Conservation (phyloP, 2,329 filamentous ascomycete genomes). For the Sporothrix pseudoabietina region DNA sequence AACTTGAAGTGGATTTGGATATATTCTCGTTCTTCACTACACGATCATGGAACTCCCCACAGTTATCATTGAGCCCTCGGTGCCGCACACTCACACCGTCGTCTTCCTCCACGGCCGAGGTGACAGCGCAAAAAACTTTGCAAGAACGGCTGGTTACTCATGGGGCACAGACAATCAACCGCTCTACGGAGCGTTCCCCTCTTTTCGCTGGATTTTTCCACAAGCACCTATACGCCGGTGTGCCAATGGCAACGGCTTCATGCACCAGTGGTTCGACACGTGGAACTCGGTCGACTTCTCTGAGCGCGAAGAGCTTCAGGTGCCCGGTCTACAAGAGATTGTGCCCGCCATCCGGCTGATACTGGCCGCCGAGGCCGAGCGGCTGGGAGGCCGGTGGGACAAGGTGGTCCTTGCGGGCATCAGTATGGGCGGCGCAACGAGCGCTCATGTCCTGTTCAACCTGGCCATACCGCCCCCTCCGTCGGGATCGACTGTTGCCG, state of each 20-base stretch:
- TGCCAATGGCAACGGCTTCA: constrained; percentile 38
- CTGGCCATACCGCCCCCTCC: constrained; percentile 25
- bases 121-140: constrained; percentile 42
- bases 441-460: constrained; percentile 27
- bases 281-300: constrained; percentile 44
- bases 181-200: constrained; percentile 47
- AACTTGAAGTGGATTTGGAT: not conserved
- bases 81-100: constrained; percentile 46
- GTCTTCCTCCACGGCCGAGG: constrained; percentile 51
- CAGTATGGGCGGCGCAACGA: constrained; percentile 48
- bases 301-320: constrained; percentile 48
- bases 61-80: not conserved
- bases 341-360: constrained; percentile 42
- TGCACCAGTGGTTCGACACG: constrained; percentile 50
- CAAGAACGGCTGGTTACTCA: constrained; percentile 35
- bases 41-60: not conserved
- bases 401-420: constrained; percentile 49
- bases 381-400: constrained; percentile 33
- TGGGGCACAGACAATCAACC: constrained; percentile 39
- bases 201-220: constrained; percentile 54
- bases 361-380: constrained; percentile 40
- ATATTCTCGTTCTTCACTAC: not conserved
- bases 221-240: constrained; percentile 42
- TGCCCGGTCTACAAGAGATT: constrained; percentile 45
- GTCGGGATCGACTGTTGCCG: not conserved